Evolutionary conservation across 768 basidiomycete species (phyloP), one percentile per base, ranked within the genome.

Genomic region (Leccinum olivaceopallidum): DNA sequence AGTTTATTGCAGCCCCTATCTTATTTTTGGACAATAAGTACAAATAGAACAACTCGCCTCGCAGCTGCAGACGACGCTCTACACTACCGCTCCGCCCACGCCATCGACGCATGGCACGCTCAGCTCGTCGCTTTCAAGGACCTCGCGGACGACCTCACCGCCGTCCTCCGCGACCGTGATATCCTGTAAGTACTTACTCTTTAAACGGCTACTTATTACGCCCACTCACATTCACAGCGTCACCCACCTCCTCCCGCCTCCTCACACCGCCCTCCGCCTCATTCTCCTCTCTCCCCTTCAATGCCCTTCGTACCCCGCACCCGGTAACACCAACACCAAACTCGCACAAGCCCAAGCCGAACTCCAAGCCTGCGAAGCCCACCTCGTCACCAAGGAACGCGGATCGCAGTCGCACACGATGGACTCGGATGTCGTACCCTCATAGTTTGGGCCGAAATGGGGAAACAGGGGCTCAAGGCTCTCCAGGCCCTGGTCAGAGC

Each of bases 351-450:
- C 91, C 0, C 92, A 93, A 64, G 77, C 86, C 0, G 88, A 93
- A 63, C 77, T 93, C 20, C 91, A 92, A 66, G 92, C 90, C 12
- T 94, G 92, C 71, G 91, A 94, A 69, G 77, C 82, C 0, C 88
- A 88, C 58, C 79, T 94, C 3, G 86, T 86, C 0, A 60, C 75
- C 28, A 90, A 90, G 70, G 90, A 94, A 68, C 80, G 75, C 20
- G 90, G 1, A 71, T 77, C n/a, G 75, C 28, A 28, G 28, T 28
- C 28, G 28, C 28, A 28, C 28, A 81, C 9, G 82, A 85, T 48
- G 90, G 90, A 1, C 77, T 94, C 20, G 79, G 82, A 4, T 86
- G 85, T 63, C 78, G 75, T 18, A 4, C 24, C 24, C 24, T 24
- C 24, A 26, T 26, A 4, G 24, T 26, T 4, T 26, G 24, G 4